Base-by-base conservation (phyloP, 192 early-diverging fungal species). In the Entomortierella parvispora region DNA sequence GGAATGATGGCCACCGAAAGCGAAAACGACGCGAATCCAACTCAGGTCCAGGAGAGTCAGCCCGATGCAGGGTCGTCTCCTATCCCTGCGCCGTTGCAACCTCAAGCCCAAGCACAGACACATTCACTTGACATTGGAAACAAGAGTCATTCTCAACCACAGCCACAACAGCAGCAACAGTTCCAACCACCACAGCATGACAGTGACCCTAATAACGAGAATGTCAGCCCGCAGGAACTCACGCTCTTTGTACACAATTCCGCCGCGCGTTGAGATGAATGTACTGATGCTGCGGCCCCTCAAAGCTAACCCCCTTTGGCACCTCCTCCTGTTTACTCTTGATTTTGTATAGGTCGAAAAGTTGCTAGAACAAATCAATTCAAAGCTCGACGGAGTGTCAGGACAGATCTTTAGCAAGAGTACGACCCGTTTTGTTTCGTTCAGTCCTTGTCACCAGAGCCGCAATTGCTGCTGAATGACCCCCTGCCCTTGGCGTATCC, bases 61-160 rank as follows among this genome's bases (percentile, higher is more conserved):
- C 23, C 9, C 65, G 34, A 15, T n/a, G 12, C 52, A 11, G 42
- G 23, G 1, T 54, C 55, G 25, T 55, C 51, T 28, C 59, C 71
- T 6, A 50, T 48, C 26, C 51, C 71, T 31, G 63, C 63, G 14
- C 57, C 71, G 2, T 31, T 67, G 43, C 44, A 49, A 25, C 60
- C 53, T 14, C 69, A 71, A 50, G 65, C 65, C 20, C 71, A 76
- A 37, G 65, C 65, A 50, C 71, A 76, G 25, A 76, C 71, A 14
- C 71, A 76, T 68, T 76, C 71, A n/a, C 64, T 76, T 9, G 71
- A 76, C 57, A 76, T 76, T 57, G 62, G 33, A 34, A 44, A 58
- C 51, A 76, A 76, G 44, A 20, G n/a, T 8, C 48, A 18, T 2
- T 0, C 23, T 49, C 63, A 44, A 56, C 63, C 43, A 61, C 28